Conservation (phyloP, 176 grass and related monocot species). For the Cenchrus americanus region DNA sequence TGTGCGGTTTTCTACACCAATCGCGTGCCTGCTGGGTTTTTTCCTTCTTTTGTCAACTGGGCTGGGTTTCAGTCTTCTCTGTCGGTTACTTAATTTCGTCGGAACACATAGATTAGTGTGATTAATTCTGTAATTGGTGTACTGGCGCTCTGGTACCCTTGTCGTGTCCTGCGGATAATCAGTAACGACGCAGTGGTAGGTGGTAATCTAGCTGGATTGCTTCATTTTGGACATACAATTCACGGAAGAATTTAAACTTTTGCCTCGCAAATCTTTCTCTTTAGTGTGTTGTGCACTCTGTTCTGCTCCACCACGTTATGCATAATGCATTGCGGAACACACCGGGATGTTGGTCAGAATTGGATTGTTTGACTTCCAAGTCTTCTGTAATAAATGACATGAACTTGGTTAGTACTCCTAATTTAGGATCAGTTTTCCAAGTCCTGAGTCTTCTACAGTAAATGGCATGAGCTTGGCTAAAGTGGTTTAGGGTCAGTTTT, state of each 20-base stretch:
- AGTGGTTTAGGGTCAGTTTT: not conserved
- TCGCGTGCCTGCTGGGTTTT: not conserved
- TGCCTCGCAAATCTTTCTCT: no score
- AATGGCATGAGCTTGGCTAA: not conserved
- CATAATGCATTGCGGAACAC: not conserved
- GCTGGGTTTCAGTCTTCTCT: not conserved
- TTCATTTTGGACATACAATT: not conserved
- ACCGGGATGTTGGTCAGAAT: not conserved
- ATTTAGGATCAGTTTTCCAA: not conserved
- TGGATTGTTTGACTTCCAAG: not conserved
- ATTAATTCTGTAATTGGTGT: constrained; percentile 24
- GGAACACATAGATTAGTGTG: constrained; percentile 16
- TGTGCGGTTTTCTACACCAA: constrained; percentile 20
- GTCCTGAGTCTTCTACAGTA: not conserved
- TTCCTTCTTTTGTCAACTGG: constrained; percentile 9
- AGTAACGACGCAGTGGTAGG: not conserved
- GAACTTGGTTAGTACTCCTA: not conserved
- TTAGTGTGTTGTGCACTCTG: not conserved
- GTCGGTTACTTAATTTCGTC: constrained; percentile 42
- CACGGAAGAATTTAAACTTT: not conserved
- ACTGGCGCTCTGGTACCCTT: not conserved
- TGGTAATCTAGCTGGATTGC: constrained; percentile 6
- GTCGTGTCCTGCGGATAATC: not conserved
- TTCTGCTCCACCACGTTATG: not conserved
- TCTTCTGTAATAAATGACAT: not conserved